Evolutionary conservation across 345 rosid species (phyloP), one percentile per base, ranked within the genome.

Genomic region (Boechera retrofracta): DNA sequence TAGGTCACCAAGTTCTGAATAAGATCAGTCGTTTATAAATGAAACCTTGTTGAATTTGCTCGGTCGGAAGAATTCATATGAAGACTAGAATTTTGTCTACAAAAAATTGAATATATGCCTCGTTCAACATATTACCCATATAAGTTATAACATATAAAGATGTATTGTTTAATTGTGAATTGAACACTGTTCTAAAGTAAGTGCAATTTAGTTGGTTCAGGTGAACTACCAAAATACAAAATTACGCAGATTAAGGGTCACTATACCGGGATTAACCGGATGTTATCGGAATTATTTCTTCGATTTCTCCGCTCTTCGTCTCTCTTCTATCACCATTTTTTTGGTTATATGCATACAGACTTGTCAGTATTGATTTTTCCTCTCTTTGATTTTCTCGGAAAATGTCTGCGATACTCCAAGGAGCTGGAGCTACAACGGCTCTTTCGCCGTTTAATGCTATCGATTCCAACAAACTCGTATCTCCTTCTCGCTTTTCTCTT

Each of bases 351-450:
- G 9, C 59, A 29, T 28, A 55, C 12, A 45, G 11, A 18, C 26
- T 33, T 58, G 42, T 31, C 64, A 36, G 29, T 24, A 60, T 39
- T 52, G 11, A 31, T 11, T 36, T 28, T 63, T 29, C 39, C 5
- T 61, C 52, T 61, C 73, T 33, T 60, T 48, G n/a, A 12, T 16
- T 64, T 39, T 51, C 48, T 39, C 16, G 38, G 12, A 61, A 66
- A 81, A 89, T 90, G 91, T 92, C 92, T 57, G 86, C 92, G 10
- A 79, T 79, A 62, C 77, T 88, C 78, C 93, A 83, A 67, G 91
- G 93, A 49, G 74, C 83, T 47, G 86, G 26, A 59, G 64, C 64
- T 59, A 13, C 92, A 1, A 79, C 85, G 10, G 85, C 91, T 58
- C 49, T 83, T 0, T 72, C 84, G 18, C 83, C 83, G 28, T 81